Conservation (phyloP, 805 yeast genomes). For the Pichia insulana region DNA sequence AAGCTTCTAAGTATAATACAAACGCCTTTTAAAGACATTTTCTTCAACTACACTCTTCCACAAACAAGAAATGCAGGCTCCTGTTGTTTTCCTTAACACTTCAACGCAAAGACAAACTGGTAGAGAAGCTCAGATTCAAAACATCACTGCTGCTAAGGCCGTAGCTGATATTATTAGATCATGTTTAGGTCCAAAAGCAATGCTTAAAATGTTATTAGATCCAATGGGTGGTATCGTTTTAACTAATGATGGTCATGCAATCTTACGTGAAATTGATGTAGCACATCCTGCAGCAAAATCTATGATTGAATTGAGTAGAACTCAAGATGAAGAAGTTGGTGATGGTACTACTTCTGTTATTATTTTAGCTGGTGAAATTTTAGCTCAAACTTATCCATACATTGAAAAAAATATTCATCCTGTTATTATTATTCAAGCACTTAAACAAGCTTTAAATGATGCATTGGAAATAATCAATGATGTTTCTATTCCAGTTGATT, state of each 20-base stretch:
- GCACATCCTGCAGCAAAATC: conserved; percentile 99
- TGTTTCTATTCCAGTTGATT: conserved; percentile 78
- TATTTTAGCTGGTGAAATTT: conserved; percentile 91
- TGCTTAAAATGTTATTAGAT: conserved; percentile 95
- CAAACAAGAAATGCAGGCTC: conserved; percentile 55
- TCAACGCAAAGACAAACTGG: conserved; percentile 91
- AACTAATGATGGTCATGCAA: conserved; percentile 98
- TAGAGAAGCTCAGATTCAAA: conserved; percentile 93
- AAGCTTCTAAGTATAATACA: too few species aligned
- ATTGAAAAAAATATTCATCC: conserved; percentile 95
- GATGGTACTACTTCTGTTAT: conserved; percentile 93
- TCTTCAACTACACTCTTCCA: too few species aligned
- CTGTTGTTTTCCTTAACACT: conserved; percentile 79
- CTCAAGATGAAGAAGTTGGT: conserved; percentile 95
- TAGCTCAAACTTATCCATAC: conserved; percentile 92
- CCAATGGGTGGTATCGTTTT: conserved; percentile 95
- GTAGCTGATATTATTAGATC: conserved; percentile 97
- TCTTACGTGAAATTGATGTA: conserved; percentile 90
- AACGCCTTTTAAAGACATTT: too few species aligned
- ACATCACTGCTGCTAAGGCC: conserved; percentile 98
- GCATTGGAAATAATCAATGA: conserved; percentile 81
- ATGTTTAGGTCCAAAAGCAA: conserved; percentile 97
- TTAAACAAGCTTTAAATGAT: conserved; percentile 83
- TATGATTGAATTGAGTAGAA: conserved; percentile 92
- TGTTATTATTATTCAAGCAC: conserved; percentile 88